Evolutionary conservation across 2,329 filamentous ascomycete species (phyloP).

Genomic region (Chalara sp.): DNA sequence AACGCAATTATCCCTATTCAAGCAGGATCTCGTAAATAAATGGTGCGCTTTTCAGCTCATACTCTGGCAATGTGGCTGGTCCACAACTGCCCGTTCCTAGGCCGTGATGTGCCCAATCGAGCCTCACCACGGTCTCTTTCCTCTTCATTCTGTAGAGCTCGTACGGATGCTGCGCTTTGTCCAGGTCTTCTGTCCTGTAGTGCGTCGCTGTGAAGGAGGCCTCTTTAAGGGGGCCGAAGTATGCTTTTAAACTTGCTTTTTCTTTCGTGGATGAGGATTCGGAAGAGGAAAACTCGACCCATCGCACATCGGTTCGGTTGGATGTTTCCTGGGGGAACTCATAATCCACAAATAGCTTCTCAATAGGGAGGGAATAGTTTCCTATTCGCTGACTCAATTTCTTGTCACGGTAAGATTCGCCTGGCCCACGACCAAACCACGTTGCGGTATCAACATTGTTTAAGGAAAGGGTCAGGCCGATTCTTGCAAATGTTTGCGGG

Average conservation of each 20-base stretch:
- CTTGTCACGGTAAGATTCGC: constrained; percentile 62
- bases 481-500: constrained; percentile 52
- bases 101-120: constrained; percentile 58
- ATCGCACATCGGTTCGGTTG: constrained; percentile 57
- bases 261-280: constrained; percentile 16
- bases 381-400: constrained; percentile 54
- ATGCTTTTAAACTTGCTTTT: constrained; percentile 32
- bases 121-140: constrained; percentile 46
- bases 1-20: neutral
- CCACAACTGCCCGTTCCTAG: constrained; percentile 57
- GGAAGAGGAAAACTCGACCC: constrained; percentile 40
- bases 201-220: constrained; percentile 50
- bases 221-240: constrained; percentile 39
- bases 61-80: constrained; percentile 43
- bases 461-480: constrained; percentile 50
- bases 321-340: constrained; percentile 64
- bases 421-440: constrained; percentile 65
- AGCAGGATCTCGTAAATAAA: constrained; percentile 20
- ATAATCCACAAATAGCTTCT: constrained; percentile 51
- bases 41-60: constrained; percentile 34
- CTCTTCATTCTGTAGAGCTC: constrained; percentile 45
- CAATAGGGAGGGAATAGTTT: constrained; percentile 39
- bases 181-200: constrained; percentile 47
- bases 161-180: constrained; percentile 50
- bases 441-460: constrained; percentile 32